Percentiles rank a stretch among this genome's conserved stretches.
Conservation (phyloP, 2,329 filamentous ascomycete genomes). For the Hymenoscyphus repandus region DNA sequence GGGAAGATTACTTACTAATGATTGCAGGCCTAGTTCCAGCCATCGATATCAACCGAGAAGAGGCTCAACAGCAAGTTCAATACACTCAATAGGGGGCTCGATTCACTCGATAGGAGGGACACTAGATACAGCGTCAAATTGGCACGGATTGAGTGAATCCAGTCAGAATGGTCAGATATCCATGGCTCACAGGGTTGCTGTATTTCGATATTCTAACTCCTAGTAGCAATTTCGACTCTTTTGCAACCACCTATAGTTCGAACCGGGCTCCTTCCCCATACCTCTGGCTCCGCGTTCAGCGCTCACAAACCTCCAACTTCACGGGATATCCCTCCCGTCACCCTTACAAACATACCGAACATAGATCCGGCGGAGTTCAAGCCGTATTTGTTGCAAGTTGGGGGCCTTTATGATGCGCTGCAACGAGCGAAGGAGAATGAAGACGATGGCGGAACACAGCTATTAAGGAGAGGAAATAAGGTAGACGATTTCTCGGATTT, state of each 20-base stretch:
- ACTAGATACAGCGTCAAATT: conserved; percentile 61
- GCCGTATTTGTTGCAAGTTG: conserved; percentile 79
- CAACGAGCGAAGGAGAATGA: conserved; percentile 75
- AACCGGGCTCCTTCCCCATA: conserved; percentile 79
- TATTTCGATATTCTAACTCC: conserved; percentile 5
- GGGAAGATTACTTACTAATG: conserved; percentile 35
- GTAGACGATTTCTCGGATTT: conserved; percentile 35
- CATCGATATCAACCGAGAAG: conserved; percentile 51
- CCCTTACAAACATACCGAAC: conserved; percentile 80
- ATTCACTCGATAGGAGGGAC: conserved; percentile 77
- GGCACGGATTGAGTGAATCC: conserved; percentile 62
- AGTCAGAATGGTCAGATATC: conserved; percentile 68
- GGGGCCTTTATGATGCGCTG: conserved; percentile 82
- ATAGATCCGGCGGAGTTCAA: conserved; percentile 77
- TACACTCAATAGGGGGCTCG: conserved; percentile 79
- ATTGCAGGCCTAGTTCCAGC: conserved; percentile 26
- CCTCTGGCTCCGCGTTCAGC: conserved; percentile 61
- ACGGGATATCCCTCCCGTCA: conserved; percentile 88
- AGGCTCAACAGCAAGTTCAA: conserved; percentile 81
- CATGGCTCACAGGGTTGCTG: background rate
- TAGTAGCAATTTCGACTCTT: conserved; percentile 81
- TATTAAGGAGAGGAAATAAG: conserved; percentile 29
- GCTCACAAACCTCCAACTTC: conserved; percentile 78
- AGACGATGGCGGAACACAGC: conserved; percentile 49
- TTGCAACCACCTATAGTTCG: conserved; percentile 85